A percentile compares a stretch with the other conserved stretches of the same genome.
Evolutionary conservation across 2,329 filamentous ascomycete genomes (phyloP).

Genomic region (Fusarium nanum): DNA sequence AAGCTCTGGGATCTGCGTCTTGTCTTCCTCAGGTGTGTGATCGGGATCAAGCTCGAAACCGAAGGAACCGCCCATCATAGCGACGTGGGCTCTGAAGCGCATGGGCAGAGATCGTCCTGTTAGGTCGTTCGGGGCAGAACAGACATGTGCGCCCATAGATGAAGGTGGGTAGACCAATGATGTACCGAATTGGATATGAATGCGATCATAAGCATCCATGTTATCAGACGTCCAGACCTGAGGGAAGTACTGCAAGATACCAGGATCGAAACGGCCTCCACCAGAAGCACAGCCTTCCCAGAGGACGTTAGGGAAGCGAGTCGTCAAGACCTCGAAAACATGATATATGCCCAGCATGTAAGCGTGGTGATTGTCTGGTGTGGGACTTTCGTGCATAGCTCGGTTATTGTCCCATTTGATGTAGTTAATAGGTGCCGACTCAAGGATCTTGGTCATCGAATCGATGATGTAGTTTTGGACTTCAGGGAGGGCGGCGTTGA

Average conservation of each 20-base stretch:
- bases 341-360: conserved; percentile 74
- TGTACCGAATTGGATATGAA: conserved; percentile 73
- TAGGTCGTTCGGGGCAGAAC: conserved; percentile 68
- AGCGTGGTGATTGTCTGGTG: conserved; percentile 64
- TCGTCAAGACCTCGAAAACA: conserved; percentile 70
- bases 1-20: conserved; percentile 63
- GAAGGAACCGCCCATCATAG: conserved; percentile 76
- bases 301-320: conserved; percentile 69
- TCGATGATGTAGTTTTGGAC: conserved; percentile 73
- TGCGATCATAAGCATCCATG: conserved; percentile 70
- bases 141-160: conserved; percentile 74
- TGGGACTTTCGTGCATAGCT: conserved; percentile 69
- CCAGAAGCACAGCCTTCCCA: conserved; percentile 76
- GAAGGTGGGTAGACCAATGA: conserved; percentile 71
- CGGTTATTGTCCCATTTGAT: conserved; percentile 78
- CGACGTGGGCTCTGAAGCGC: conserved; percentile 71
- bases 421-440: conserved; percentile 65
- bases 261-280: conserved; percentile 72
- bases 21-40: conserved; percentile 63
- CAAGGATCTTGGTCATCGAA: conserved; percentile 64
- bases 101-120: conserved; percentile 67
- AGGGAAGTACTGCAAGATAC: conserved; percentile 72
- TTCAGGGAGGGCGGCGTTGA: conserved; percentile 69
- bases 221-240: conserved; percentile 75
- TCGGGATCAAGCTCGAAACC: conserved; percentile 72